Evolutionary conservation across 495 filamentous ascomycete species (phyloP), one percentile per base, ranked within the genome.

Genomic region (Opeltia flavorubescens): DNA sequence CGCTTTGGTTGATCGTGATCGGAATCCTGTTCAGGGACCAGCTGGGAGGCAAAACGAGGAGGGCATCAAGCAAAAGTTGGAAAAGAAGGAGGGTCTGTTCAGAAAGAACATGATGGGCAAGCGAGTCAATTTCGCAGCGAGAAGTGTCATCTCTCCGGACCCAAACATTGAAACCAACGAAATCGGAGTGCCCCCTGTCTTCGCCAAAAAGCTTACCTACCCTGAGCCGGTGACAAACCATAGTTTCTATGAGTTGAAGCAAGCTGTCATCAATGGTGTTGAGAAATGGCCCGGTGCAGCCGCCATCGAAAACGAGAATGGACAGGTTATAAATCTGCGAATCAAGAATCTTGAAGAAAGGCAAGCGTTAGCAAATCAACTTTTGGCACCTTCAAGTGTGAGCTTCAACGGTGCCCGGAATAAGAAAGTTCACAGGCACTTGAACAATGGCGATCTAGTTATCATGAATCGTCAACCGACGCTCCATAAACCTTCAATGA

Each of bases 41-140:
- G 85, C 85, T 6, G 81, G 71, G 4, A 75, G 74, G 57, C 64
- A 72, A 41, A 78, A 80, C 36, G 78, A 84, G 48, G 81, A 87
- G 31, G 93, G 93, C 48, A 93, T 99, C 62, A 99, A 96, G 65
- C 93, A 99, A 58, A 83, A 86, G 56, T 74, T 99, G 13, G 93
- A 99, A 65, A 96, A 96, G 73, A 99, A 99, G 64, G 93, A 99
- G 58, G 93, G 93, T 39, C 66, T 99, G 40, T 96, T 99, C 70
- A 73, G 93, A 54, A 96, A 89, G 73, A 94, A 99, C 67, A 96
- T 99, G 89, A 99, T 99, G 93, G 93, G 93, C 40, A 99, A 99
- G 69, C 84, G 93, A 67, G 93, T 99, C 62, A 96, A 99, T 64
- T 95, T 88, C 60, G 93, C 93, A 47, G 93, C 93, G 44, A 83